These are phyloP conservation scores for Hibiscus syriacus DNA, from an alignment of 345 rosid genomes.

Conservation along the genomic window DNA sequence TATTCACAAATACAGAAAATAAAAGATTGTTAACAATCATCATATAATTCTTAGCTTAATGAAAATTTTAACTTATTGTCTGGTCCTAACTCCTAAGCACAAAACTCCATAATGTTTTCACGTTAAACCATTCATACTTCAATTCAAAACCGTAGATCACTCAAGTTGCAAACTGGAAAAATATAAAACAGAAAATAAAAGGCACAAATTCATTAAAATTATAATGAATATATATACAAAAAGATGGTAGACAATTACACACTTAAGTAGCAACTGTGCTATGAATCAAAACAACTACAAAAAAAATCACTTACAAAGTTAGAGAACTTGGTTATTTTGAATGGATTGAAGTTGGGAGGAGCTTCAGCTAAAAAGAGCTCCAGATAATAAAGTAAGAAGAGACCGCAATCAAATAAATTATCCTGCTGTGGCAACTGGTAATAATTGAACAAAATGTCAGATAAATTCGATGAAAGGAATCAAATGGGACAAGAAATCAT, in stretches of 20 bases:
- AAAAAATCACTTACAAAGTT: too few relatives aligned
- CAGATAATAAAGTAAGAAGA: too few relatives aligned
- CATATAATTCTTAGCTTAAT: neutral
- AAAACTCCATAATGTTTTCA: neutral
- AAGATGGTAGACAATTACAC: neutral
- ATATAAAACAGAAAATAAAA: neutral
- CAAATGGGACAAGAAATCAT: neutral
- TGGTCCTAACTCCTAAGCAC: neutral
- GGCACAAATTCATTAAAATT: neutral
- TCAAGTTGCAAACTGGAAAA: neutral
- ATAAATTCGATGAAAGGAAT: neutral
- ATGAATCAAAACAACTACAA: neutral
- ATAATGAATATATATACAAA: neutral
- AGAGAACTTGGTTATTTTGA: too few relatives aligned
- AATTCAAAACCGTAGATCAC: neutral
- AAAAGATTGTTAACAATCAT: neutral
- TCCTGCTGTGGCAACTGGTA: conserved; percentile 96
- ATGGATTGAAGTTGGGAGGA: too few relatives aligned
- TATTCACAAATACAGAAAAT: conserved; percentile 1
- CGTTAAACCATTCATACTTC: neutral
- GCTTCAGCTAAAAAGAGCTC: too few relatives aligned
- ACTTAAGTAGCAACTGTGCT: neutral
- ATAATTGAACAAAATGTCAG: conserved; percentile 13
- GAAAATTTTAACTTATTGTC: neutral
- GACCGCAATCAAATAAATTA: conserved; percentile 87